These are phyloP conservation scores for Helenozyma rhizophorensis DNA, from an alignment of 805 yeast species.

Conservation along the genomic window DNA sequence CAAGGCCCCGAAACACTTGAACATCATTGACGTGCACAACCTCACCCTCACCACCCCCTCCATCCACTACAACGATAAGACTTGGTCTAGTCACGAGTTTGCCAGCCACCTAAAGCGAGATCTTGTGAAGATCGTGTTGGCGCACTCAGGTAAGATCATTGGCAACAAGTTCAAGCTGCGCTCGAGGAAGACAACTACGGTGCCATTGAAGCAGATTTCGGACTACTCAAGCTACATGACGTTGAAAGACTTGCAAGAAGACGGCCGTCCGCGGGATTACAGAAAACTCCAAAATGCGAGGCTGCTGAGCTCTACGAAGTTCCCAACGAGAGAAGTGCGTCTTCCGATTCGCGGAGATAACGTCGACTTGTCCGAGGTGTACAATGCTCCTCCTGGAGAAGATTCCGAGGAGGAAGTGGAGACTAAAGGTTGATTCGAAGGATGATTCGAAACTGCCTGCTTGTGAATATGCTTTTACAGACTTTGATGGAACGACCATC, in stretches of 20 bases:
- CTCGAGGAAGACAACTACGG: constrained; percentile 22
- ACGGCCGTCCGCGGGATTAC: constrained; percentile 15
- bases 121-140: constrained; percentile 51
- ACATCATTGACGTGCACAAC: constrained; percentile 73
- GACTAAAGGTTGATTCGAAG: too few species aligned
- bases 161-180: constrained; percentile 62
- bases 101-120: constrained; percentile 58
- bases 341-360: too few species aligned
- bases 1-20: constrained; percentile 65
- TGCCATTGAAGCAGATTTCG: constrained; percentile 38
- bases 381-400: too few species aligned
- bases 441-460: too few species aligned
- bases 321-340: too few species aligned
- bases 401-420: too few species aligned
- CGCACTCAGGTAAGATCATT: constrained; percentile 71
- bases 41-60: constrained; percentile 62
- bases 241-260: constrained; percentile 34
- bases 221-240: constrained; percentile 36
- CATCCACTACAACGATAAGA: constrained; percentile 46
- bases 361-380: too few species aligned
- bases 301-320: too few species aligned
- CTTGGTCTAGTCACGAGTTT: constrained; percentile 72
- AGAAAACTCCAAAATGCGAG: too few species aligned
- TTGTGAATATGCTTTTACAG: too few species aligned
- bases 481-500: too few species aligned